Base-by-base conservation (phyloP, 352 stramenopile genomes). In the Phytopythium oedochilum region DNA sequence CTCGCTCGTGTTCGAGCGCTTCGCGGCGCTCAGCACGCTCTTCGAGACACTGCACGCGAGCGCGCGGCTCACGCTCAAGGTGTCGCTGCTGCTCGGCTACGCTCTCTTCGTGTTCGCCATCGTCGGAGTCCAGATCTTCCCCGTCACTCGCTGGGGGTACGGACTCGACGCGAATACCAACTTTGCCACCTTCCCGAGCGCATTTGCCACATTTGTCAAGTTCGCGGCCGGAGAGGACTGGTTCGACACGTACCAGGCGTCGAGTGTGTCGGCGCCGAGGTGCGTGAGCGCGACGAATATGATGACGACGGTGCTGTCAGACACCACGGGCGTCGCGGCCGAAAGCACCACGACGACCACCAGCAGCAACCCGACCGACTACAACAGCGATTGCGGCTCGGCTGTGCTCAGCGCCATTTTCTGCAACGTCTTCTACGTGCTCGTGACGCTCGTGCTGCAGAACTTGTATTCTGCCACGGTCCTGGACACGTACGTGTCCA, bases 171-270 rank as follows among this genome's bases (percentile, higher is more conserved):
- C 71, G 1, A 91, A 87, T 39, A 56, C 86, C 36, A 90, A 91
- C 55, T 86, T 78, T 43, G 63, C 75, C n/a, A 94, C 84, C 3
- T 94, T 94, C 47, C 84, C 82, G 1, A 78, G 60, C 17, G 84
- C 84, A 0, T 91, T 88, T 46, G 63, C 79, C 4, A 61, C 81
- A 6, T 91, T 92, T 58, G 80, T 92, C 29, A 92, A 92, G 49
- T 92, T 92, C 62, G 82, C 82, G 5, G 81, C 81, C 0, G 84
- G 84, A 9, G 84, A 94, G 66, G 82, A 92, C 49, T 94, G 84
- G 84, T 94, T 84, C 47, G 81, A 88, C 42, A 83, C 81, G 15
- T 89, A 89, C 51, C 68, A 80, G 35, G 78, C 83, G 10, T 88
- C 77, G 42, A 88, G 76, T 58, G 78, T 90, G 6, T 53, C 55